phyloP scores from a whole-genome alignment of 169 alveolate genomes.

The Plasmodium fragile region DNA sequence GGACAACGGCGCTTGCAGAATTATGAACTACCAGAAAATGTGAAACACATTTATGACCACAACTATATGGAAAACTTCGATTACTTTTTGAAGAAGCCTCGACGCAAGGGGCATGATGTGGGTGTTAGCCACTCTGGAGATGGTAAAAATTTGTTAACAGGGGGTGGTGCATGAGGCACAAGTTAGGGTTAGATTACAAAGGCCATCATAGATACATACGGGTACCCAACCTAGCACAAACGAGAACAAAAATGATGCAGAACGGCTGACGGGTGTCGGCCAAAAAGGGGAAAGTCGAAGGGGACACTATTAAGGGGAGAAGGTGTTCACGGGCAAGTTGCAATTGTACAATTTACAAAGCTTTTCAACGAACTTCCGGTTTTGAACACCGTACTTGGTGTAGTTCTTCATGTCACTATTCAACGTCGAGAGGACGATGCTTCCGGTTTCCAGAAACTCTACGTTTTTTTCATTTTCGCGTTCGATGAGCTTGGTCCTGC shows the following conservation, averaged over 20 bases:
- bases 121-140: neutral
- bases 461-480: constrained; percentile 55
- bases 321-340: constrained; percentile 64
- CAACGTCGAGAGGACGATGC: constrained; percentile 35
- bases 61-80: constrained; percentile 68
- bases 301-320: neutral
- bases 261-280: neutral
- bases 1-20: constrained; percentile 43
- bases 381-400: neutral
- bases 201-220: neutral
- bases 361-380: constrained; percentile 35
- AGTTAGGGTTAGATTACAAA: neutral
- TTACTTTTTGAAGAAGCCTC: constrained; percentile 49
- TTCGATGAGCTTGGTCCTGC: constrained; percentile 56
- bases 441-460: constrained; percentile 45
- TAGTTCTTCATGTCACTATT: constrained; percentile 32
- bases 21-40: constrained; percentile 63
- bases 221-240: neutral
- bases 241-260: neutral
- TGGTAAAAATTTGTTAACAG: neutral
- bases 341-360: constrained; percentile 73
- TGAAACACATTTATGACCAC: constrained; percentile 69
- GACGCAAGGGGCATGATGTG: neutral
- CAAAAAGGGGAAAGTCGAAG: neutral
- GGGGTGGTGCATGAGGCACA: neutral